Percentiles rank a stretch among this genome's conserved stretches.
Evolutionary conservation across 768 basidiomycete species (phyloP).

Genomic region (Tricholomella constricta): DNA sequence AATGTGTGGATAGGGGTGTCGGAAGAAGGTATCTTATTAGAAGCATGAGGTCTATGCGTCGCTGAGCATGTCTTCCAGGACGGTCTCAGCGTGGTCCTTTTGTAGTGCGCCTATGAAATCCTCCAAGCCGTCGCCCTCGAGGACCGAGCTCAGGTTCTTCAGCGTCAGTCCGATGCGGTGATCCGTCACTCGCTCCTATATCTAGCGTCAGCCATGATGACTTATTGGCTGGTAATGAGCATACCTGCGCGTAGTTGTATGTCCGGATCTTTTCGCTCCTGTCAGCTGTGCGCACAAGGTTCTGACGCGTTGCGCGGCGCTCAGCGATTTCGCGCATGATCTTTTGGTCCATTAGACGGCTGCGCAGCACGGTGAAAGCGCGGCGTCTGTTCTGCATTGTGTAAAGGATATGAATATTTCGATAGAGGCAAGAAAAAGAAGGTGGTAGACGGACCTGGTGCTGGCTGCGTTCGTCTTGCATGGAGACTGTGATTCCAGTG

Average conservation of each 20-base stretch:
- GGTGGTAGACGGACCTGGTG: conserved; percentile 79
- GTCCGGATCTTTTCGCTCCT: conserved; percentile 95
- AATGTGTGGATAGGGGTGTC: not conserved
- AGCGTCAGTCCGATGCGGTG: conserved; percentile 83
- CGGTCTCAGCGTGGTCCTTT: conserved; percentile 53
- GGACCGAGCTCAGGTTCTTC: conserved; percentile 61
- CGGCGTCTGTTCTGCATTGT: conserved; percentile 78
- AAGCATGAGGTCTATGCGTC: not conserved
- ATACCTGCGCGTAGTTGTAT: conserved; percentile 89
- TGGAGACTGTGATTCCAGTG: conserved; percentile 91
- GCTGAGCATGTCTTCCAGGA: conserved; percentile 16
- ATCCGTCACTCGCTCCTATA: conserved; percentile 88
- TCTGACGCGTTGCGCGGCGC: conserved; percentile 67
- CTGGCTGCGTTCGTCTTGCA: conserved; percentile 97
- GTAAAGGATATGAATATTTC: not conserved
- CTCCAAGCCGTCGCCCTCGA: conserved; percentile 67
- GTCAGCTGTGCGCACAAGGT: conserved; percentile 79
- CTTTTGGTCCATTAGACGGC: conserved; percentile 82
- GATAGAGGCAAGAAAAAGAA: not conserved
- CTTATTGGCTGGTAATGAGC: conserved; percentile 7
- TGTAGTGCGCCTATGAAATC: conserved; percentile 59
- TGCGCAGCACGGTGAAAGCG: conserved; percentile 87
- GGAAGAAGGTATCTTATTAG: not conserved
- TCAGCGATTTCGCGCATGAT: conserved; percentile 69
- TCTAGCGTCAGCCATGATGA: not conserved